Base-by-base conservation (phyloP, 192 early-diverging fungal species). In the Coemansia sp. region DNA sequence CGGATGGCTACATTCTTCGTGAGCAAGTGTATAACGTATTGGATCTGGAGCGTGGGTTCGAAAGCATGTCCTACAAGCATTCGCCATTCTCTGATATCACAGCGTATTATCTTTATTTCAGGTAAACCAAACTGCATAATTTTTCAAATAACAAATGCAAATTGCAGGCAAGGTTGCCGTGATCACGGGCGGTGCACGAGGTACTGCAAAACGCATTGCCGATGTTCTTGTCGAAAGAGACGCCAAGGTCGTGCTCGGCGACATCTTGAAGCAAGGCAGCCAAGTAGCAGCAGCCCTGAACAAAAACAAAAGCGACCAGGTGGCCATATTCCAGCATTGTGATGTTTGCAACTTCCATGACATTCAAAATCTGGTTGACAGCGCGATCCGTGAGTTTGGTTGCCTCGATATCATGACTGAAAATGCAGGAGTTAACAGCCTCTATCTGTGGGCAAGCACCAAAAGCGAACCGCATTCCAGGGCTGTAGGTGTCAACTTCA, bases 401-500 rank as follows among this genome's bases (percentile, higher is more conserved):
- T 28, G 61, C 1, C 55, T 88, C 37, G 81, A 86, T 28, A 81
- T 86, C 53, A 35, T 84, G 26, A 67, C 84, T 40, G 86, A 87
- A 65, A 87, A 87, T 45, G 86, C 86, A 3, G 86, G 86, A 0
- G 71, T 86, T 37, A 71, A 65, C 26, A 84, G 81, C 23, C 7
- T 5, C 0, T 62, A 62, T 15, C 34, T 73, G 15, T 82, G 75
- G 77, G 46, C 71, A 16, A 77, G 87, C 20, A 53, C 40, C 10
- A 66, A 74, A 9, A 69, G 72, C 15, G 26, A 70, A 31, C 85
- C 71, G 77, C 71, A 72, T 23, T 82, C 84, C 25, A 79, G 84
- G 15, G 75, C 49, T 0, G 51, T 93, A 45, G 87, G 88, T 61
- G 84, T 90, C 61, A 88, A 93, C 76, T 70, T 93, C 26, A 86